Base-by-base conservation (phyloP, 1,284 basidiomycete genomes). In the Vanrija sp. region DNA sequence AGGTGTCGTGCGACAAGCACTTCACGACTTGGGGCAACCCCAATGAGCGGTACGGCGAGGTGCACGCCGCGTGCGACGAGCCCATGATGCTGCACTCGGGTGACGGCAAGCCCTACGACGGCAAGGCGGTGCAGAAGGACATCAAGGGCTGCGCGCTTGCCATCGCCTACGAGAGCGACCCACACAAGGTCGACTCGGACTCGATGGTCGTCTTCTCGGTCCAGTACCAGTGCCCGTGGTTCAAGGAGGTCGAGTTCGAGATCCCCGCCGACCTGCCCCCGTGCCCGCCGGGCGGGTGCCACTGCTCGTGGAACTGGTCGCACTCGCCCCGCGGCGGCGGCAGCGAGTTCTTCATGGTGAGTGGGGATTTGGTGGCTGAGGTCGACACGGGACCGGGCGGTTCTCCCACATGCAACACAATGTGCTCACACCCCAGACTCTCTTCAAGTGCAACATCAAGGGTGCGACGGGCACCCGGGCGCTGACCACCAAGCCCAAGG, bases 211-310 rank as follows among this genome's bases (percentile, higher is more conserved):
- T 89, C 26, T 88, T 89, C 74, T 85, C 82, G 56, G 80, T 86
- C 29, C 88, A 88, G 69, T 83, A 86, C 29, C 84, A 83, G 1
- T 88, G 86, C 62, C 85, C 87, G 0, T 88, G 84, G 85, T 77
- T 76, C 46, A 79, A 83, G 26, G 62, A 66, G 18, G 87, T 86
- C n/a, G 79, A 81, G 51, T 89, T 88, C 64, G 66, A 80, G 51
- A 73, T 89, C n/a, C 87, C 87, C 0, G 78, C 72, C 14, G 71
- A 74, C 19, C 84, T 89, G 81, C 87, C 87, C 0, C 78, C 83
- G 21, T 89, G 87, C 66, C 84, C 34, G 5, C 34, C 34, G 9
- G 71, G 66, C 5, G 72, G 72, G 1, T 74, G 72, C 55, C 63
- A 67, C 52, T 73, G 72, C 52, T 63, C 62, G 58, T 74, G 68